Conservation (phyloP, 805 yeast species). For the Kodamaea hsintzibuensis region DNA sequence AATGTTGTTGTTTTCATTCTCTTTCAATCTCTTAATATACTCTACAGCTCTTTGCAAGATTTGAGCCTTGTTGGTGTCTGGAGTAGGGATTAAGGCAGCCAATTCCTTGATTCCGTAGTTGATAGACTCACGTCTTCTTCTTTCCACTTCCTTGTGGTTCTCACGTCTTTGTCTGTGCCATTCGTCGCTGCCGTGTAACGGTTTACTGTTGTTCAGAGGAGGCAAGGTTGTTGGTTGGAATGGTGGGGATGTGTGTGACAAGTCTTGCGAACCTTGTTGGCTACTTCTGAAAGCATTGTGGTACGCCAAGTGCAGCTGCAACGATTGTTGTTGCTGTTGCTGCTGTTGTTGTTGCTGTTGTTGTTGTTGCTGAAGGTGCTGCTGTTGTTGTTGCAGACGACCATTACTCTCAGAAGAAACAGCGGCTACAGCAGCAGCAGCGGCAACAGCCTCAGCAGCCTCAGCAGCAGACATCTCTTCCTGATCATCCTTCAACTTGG, state of each 20-base stretch:
- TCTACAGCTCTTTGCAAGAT: constrained; percentile 87
- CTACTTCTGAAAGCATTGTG: constrained; percentile 20
- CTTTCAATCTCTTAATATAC: constrained; percentile 85
- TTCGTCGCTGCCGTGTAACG: constrained; percentile 74
- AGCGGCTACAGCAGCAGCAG: constrained; percentile 29
- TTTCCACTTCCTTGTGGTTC: constrained; percentile 94
- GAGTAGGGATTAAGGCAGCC: constrained; percentile 74
- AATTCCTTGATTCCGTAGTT: constrained; percentile 83
- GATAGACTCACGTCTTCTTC: constrained; percentile 87
- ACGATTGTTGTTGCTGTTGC: constrained; percentile 8
- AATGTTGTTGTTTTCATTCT: constrained; percentile 82
- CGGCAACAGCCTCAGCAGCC: constrained; percentile 29
- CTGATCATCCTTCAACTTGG: constrained; percentile 17
- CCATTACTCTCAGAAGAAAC: constrained; percentile 12
- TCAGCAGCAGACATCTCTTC: constrained; percentile 29
- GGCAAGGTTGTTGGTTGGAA: constrained; percentile 40
- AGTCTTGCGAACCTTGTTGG: constrained; percentile 16
- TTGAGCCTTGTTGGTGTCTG: constrained; percentile 88
- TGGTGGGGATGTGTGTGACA: constrained; percentile 15
- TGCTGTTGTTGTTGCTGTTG: constrained; percentile 17
- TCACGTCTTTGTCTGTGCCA: constrained; percentile 83
- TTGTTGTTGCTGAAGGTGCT: constrained; percentile 21
- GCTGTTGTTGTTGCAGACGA: constrained; percentile 9
- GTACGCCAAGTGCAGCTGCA: constrained; percentile 17
- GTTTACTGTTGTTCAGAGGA: constrained; percentile 39